Evolutionary conservation across 345 rosid species (phyloP), one percentile per base, ranked within the genome.

Genomic region (Nephelium lappaceum): DNA sequence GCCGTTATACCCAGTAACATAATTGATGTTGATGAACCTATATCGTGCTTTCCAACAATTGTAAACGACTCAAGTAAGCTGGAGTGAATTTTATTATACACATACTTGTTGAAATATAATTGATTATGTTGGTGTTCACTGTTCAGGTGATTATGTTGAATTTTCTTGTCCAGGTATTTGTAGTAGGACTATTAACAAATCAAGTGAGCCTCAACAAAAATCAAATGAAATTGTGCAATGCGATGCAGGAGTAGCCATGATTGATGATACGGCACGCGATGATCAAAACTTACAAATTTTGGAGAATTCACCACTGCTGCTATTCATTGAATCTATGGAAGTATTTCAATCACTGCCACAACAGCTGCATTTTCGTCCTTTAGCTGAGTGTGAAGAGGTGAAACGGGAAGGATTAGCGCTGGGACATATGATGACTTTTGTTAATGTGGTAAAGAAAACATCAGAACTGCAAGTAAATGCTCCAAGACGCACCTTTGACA

Each of bases 361-460:
- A 66, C 60, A 79, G 18, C 86, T 83, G 14, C 89, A 87, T 81
- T 87, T 87, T 31, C 57, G 36, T 73, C 87, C 84, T 70, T 72
- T 87, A 36, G 21, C 31, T 6, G 58, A 67, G 36, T 16, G 42
- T 6, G 74, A 77, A 55, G 82, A 79, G 75, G 66, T 39, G 53
- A 61, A 21, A 19, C 84, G 84, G 11, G 86, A 87, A 79, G 89
- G 89, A 78, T 61, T 71, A 27, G 89, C 87, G 15, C 73, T 80
- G 16, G 86, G 81, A 15, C 23, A 62, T 49, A 86, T 86, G 89
- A 27, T 84, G 64, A 84, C 83, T 25, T 86, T 84, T 45, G 84
- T 76, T 12, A 65, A 62, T 51, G 39, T 80, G 47, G 74, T 73
- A 1, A 82, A 82, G 76, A 77, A 53, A 73, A 67, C 58, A 27